Evolutionary conservation across 2,329 filamentous ascomycete genomes (phyloP).

Genomic region (Eurotiales sp.): DNA sequence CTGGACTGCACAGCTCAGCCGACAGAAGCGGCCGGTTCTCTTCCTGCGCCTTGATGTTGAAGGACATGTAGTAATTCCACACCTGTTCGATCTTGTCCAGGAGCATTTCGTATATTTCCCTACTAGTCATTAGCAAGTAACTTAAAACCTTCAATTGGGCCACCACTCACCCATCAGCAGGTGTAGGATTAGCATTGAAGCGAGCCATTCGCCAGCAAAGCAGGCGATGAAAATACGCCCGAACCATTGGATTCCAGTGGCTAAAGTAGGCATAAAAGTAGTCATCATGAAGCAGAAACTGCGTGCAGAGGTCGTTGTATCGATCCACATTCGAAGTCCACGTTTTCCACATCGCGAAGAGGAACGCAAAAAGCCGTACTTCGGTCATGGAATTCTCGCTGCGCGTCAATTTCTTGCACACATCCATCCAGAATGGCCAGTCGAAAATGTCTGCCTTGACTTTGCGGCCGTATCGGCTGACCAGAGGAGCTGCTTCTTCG

Average conservation of each 20-base stretch:
- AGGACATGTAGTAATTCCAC: constrained; percentile 76
- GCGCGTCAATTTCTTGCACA: constrained; percentile 72
- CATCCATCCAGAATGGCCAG: constrained; percentile 81
- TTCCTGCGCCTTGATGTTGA: constrained; percentile 64
- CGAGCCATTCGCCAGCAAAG: constrained; percentile 85
- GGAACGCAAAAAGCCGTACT: constrained; percentile 75
- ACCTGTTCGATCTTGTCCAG: constrained; percentile 64
- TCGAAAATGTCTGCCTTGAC: constrained; percentile 38
- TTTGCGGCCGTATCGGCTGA: constrained; percentile 57
- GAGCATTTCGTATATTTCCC: constrained; percentile 65
- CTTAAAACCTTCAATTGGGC: too few species aligned
- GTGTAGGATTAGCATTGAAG: constrained; percentile 63
- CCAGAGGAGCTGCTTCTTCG: constrained; percentile 71
- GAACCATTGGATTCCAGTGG: constrained; percentile 94
- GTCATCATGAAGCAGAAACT: constrained; percentile 70
- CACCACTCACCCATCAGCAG: constrained; percentile 66
- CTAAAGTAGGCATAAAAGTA: constrained; percentile 81
- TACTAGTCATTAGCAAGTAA: constrained; percentile 29
- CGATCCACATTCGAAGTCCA: constrained; percentile 62
- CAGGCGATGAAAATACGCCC: constrained; percentile 86
- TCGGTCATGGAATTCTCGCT: constrained; percentile 89
- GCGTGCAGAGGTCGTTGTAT: constrained; percentile 67
- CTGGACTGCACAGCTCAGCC: constrained; percentile 77
- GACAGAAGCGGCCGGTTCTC: constrained; percentile 59
- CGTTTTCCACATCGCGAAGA: constrained; percentile 76